These are phyloP conservation scores for Salvia hispanica DNA, from an alignment of 257 asterid genomes.

Conservation along the genomic window DNA sequence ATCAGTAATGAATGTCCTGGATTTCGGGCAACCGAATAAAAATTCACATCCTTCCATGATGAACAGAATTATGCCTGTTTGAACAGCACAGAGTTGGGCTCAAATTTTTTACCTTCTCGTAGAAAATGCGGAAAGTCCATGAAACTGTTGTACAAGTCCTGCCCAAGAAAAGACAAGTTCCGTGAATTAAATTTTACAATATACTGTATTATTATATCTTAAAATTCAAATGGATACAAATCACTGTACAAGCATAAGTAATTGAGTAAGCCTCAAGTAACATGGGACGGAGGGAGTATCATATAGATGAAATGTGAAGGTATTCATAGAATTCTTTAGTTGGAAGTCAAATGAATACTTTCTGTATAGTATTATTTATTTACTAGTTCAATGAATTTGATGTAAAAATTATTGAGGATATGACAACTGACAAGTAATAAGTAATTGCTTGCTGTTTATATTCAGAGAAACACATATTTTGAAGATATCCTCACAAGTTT, in stretches of 20 bases:
- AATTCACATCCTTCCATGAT: slow-evolving; percentile 4
- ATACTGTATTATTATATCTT: neutral
- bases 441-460: slow-evolving; percentile 8
- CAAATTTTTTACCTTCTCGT: slow-evolving; percentile 66
- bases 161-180: slow-evolving; percentile 39
- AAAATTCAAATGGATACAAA: neutral
- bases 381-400: neutral
- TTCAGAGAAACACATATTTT: neutral
- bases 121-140: slow-evolving; percentile 92
- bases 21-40: neutral
- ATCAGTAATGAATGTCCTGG: neutral
- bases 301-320: neutral
- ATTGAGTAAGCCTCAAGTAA: too few species aligned
- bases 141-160: slow-evolving; percentile 96
- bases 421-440: neutral
- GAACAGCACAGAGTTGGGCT: slow-evolving; percentile 9
- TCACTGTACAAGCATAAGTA: neutral
- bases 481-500: slow-evolving; percentile 16
- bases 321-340: neutral
- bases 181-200: slow-evolving; percentile 20
- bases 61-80: slow-evolving; percentile 1
- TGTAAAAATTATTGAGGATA: slow-evolving; percentile 8
- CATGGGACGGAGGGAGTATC: too few species aligned
- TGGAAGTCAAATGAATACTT: slow-evolving; percentile 2
- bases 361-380: slow-evolving; percentile 14